phyloP scores from a whole-genome alignment of 768 basidiomycete genomes.

The Amanita jacksonii region DNA sequence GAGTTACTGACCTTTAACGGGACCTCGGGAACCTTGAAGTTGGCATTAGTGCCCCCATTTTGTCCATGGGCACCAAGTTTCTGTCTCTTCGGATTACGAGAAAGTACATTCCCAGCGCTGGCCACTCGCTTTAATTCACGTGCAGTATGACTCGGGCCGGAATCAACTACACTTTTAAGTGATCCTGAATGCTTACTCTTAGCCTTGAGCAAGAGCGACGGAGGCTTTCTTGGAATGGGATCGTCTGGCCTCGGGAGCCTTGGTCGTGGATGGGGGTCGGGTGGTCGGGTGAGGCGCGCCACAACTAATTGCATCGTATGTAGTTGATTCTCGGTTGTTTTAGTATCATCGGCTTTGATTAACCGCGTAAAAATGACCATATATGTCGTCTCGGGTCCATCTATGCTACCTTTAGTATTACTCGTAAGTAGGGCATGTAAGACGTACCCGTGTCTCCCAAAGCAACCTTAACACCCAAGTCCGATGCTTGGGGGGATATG shows the following conservation, averaged over 20 bases:
- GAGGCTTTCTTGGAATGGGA: constrained; percentile 66
- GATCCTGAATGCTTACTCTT: constrained; percentile 10
- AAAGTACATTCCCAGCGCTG: constrained; percentile 16
- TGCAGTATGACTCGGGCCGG: constrained; percentile 1
- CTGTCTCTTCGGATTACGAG: constrained; percentile 20
- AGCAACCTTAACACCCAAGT: constrained; percentile 50
- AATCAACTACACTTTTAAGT: constrained; percentile 1
- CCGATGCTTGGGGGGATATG: constrained; percentile 28
- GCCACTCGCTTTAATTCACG: constrained; percentile 22
- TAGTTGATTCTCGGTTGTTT: not conserved
- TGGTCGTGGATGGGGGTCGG: constrained; percentile 19
- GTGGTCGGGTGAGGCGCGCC: constrained; percentile 42
- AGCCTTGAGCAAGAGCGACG: constrained; percentile 26
- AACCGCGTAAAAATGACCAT: constrained; percentile 43
- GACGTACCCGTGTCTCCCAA: constrained; percentile 57
- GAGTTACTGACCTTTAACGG: constrained; percentile 20
- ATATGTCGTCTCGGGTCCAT: constrained; percentile 61
- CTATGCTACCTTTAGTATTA: constrained; percentile 26
- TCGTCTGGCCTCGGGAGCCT: constrained; percentile 64
- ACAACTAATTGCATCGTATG: constrained; percentile 43
- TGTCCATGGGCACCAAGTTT: constrained; percentile 16
- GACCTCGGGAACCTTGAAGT: constrained; percentile 43
- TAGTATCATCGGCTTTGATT: not conserved
- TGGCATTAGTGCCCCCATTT: constrained; percentile 15
- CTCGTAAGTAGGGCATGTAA: not conserved